Conservation (phyloP, 176 grass and related monocot genomes). For the Stipa capillata region DNA sequence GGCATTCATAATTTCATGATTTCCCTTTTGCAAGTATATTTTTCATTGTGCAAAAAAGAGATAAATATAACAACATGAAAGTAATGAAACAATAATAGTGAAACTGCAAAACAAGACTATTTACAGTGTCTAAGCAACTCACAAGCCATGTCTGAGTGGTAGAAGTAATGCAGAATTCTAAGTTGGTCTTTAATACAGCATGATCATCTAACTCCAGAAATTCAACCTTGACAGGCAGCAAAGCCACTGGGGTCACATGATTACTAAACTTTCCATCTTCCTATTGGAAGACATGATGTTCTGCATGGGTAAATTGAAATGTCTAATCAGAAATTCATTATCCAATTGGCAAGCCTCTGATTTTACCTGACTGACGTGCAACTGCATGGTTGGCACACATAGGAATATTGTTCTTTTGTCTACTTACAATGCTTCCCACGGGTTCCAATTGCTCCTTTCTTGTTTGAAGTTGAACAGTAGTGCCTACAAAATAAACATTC, state of each 20-base stretch:
- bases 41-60: background rate
- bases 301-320: constrained; percentile 17
- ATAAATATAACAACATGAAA: background rate
- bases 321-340: background rate
- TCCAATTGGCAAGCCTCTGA: background rate
- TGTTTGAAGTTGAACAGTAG: constrained; percentile 5
- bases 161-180: constrained; percentile 15
- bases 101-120: background rate
- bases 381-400: background rate
- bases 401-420: background rate
- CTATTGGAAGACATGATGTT: background rate
- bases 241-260: background rate
- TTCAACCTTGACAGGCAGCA: background rate
- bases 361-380: background rate
- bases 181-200: constrained; percentile 9
- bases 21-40: constrained; percentile 8
- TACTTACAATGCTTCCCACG: background rate
- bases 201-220: background rate
- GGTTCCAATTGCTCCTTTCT: background rate
- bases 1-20: background rate
- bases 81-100: background rate
- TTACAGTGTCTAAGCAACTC: constrained; percentile 14
- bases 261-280: background rate
- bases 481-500: constrained; percentile 15
- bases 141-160: constrained; percentile 31